Evolutionary conservation across 768 basidiomycete species (phyloP), one percentile per base, ranked within the genome.

Genomic region (Mycena filopes): DNA sequence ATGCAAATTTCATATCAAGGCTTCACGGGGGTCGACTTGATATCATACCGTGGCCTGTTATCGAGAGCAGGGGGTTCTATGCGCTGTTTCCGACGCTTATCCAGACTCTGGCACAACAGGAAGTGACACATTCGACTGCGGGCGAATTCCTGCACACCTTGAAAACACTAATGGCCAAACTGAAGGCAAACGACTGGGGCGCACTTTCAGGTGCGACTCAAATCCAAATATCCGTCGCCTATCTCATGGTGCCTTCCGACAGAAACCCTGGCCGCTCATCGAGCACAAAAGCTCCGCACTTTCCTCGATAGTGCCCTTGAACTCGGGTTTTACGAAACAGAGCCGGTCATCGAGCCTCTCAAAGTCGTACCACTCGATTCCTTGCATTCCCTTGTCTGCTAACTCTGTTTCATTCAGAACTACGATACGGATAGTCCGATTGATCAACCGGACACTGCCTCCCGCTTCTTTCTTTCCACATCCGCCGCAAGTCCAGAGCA

Each of bases 41-140:
- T 40, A 89, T 90, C 21, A 81, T 89, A 10, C 88, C 88, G 6
- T 89, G 89, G 89, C 87, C 87, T 0, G 86, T 90, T 38, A 88
- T 89, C 33, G 85, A 87, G 68, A 87, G 87, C 0, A 80, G 74
- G 43, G 80, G 86, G 28, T 89, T 90, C 70, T 89, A 89, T 62
- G 78, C 74, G 1, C 66, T 88, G 26, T 88, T 89, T 60, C 76
- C 78, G 0, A 71, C 75, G 0, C 64, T 89, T n/a, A 86, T 84
- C 63, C 76, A 73, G 54, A 75, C 75, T 4, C 72, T 89, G 4
- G 84, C 87, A 65, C 75, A 78, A 43, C 86, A 88, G 61, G 60
- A 67, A 3, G 58, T 82, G 1, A 86, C 87, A 0, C 87, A 89
- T 68, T 72, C 72, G 0, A 76, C 80, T 1, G 88, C 85, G 0